A percentile compares a stretch with the other conserved stretches of the same genome.
phyloP scores from a whole-genome alignment of 192 early-diverging fungal species.

The Hyaloraphidium curvatum region DNA sequence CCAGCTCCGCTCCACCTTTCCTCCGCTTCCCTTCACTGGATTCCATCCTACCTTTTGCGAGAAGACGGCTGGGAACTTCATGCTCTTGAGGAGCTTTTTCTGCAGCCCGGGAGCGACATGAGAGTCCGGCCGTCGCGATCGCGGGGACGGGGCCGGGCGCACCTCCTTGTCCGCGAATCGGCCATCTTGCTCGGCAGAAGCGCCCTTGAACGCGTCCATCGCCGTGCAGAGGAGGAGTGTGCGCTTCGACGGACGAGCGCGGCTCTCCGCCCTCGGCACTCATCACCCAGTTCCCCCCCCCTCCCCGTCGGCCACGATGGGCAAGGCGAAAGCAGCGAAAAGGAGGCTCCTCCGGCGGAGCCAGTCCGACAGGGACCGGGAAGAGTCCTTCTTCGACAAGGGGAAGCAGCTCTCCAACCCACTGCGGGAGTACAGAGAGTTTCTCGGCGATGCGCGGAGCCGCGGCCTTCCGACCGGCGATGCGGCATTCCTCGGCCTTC shows the following conservation, averaged over 20 bases:
- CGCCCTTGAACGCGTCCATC: conserved; percentile 22
- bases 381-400: too few relatives aligned
- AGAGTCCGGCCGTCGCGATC: too few relatives aligned
- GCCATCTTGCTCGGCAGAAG: conserved; percentile 55
- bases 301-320: background rate
- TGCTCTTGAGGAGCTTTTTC: conserved; percentile 56
- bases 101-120: too few relatives aligned
- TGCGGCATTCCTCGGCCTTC: too few relatives aligned
- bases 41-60: conserved; percentile 38
- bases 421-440: too few relatives aligned
- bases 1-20: background rate
- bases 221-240: background rate
- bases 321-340: background rate
- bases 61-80: conserved; percentile 64
- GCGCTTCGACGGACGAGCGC: background rate
- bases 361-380: background rate
- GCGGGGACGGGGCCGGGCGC: too few relatives aligned
- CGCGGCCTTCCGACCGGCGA: too few relatives aligned
- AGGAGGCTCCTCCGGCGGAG: background rate
- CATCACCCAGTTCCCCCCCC: background rate
- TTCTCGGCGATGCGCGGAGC: too few relatives aligned
- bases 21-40: background rate
- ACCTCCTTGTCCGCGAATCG: conserved; percentile 68
- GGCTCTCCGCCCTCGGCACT: background rate
- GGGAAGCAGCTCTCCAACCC: too few relatives aligned